phyloP scores from a whole-genome alignment of 495 filamentous ascomycete genomes.

The Terfezia boudieri region DNA sequence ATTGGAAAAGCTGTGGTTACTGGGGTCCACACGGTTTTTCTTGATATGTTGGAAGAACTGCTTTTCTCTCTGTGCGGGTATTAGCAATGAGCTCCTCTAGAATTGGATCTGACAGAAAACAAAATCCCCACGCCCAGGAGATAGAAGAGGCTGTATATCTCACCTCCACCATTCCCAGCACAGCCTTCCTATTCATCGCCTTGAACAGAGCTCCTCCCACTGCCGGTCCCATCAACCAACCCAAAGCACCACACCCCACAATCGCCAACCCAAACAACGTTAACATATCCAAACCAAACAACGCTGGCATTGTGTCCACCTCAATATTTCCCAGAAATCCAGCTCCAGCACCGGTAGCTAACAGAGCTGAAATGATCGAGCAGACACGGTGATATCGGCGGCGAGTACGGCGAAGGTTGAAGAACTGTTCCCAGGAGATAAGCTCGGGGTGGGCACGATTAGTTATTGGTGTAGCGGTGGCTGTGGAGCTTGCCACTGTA shows the following conservation, averaged over 20 bases:
- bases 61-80: slow-evolving; percentile 49
- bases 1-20: slow-evolving; percentile 40
- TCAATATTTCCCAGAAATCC: slow-evolving; percentile 38
- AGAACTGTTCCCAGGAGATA: slow-evolving; percentile 62
- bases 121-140: too few species aligned
- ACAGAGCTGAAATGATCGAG: slow-evolving; percentile 40
- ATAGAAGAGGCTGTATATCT: neutral
- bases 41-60: slow-evolving; percentile 78
- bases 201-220: slow-evolving; percentile 38
- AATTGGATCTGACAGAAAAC: too few species aligned
- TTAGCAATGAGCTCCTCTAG: neutral
- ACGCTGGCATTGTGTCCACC: slow-evolving; percentile 27
- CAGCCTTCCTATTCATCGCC: slow-evolving; percentile 38
- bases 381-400: slow-evolving; percentile 60
- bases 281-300: slow-evolving; percentile 60
- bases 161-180: slow-evolving; percentile 42
- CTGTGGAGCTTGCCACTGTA: slow-evolving; percentile 21
- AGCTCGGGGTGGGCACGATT: slow-evolving; percentile 19
- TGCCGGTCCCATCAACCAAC: slow-evolving; percentile 71
- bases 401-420: slow-evolving; percentile 64
- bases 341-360: slow-evolving; percentile 36
- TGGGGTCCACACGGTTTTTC: slow-evolving; percentile 73
- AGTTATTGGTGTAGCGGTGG: slow-evolving; percentile 26
- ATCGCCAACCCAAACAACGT: slow-evolving; percentile 59
- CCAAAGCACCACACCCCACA: slow-evolving; percentile 44